Percentiles rank a stretch among this genome's conserved stretches.
Conservation (phyloP, 148 eudicot species). For the Chenopodium quinoa region DNA sequence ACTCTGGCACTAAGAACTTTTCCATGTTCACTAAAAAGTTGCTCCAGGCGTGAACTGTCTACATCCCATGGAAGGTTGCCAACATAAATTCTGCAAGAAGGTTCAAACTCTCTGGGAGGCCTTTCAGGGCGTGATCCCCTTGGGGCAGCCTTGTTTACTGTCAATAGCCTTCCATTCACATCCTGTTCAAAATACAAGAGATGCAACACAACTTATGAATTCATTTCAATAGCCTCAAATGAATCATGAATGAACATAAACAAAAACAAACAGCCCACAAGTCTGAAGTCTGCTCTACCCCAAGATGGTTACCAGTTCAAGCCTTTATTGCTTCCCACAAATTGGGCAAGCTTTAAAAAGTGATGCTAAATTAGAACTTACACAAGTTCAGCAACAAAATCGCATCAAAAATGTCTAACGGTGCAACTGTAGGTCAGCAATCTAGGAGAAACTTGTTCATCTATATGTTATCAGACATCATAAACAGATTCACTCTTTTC, state of each 20-base stretch:
- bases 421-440: background rate
- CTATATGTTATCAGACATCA: background rate
- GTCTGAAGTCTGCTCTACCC: background rate
- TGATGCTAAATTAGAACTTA: background rate
- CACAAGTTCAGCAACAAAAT: background rate
- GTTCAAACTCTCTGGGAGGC: slow-evolving; percentile 49
- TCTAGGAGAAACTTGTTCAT: background rate
- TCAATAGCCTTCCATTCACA: slow-evolving; percentile 58
- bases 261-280: background rate
- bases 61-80: slow-evolving; percentile 93
- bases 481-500: background rate
- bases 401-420: background rate
- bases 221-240: background rate
- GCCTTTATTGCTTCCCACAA: background rate
- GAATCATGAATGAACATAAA: background rate
- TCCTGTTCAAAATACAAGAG: slow-evolving; percentile 44
- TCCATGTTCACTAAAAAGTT: slow-evolving; percentile 73
- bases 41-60: slow-evolving; percentile 61
- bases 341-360: background rate
- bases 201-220: background rate
- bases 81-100: slow-evolving; percentile 64
- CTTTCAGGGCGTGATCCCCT: slow-evolving; percentile 79
- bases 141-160: slow-evolving; percentile 93
- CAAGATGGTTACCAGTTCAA: background rate
- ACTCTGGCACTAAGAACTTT: slow-evolving; percentile 63